These are phyloP conservation scores for Ceriops tagal DNA, from an alignment of 345 rosid genomes.

Conservation along the genomic window DNA sequence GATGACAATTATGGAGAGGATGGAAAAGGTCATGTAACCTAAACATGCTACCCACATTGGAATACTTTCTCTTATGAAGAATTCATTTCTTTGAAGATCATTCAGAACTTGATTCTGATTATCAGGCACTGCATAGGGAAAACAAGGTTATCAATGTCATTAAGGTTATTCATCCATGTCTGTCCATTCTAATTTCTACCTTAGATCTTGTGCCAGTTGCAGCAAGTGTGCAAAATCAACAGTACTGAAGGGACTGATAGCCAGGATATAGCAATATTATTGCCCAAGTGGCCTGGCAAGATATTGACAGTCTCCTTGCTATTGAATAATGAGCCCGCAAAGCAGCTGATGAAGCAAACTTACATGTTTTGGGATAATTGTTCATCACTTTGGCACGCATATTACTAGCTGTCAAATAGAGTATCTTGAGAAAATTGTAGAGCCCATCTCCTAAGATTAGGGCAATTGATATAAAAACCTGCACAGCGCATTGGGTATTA, in stretches of 20 bases:
- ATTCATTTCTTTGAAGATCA: constrained; percentile 51
- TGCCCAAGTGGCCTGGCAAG: neutral
- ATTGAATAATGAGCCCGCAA: neutral
- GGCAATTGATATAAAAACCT: constrained; percentile 85
- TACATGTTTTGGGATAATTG: constrained; percentile 40
- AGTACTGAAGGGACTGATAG: neutral
- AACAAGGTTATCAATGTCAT: constrained; percentile 3
- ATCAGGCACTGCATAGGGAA: constrained; percentile 30
- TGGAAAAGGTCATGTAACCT: constrained; percentile 63
- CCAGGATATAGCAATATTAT: neutral
- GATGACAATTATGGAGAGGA: constrained; percentile 60
- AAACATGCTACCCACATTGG: constrained; percentile 73
- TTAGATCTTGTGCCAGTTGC: neutral
- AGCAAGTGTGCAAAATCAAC: neutral
- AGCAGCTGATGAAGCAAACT: neutral
- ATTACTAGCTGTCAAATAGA: constrained; percentile 48
- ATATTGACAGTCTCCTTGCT: neutral
- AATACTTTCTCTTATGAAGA: constrained; percentile 67
- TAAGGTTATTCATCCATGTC: neutral
- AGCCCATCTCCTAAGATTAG: constrained; percentile 88
- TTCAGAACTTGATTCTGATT: constrained; percentile 19
- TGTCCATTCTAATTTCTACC: neutral
- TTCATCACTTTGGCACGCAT: constrained; percentile 36
- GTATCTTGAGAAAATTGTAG: constrained; percentile 82
- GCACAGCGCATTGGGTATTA: constrained; percentile 9